These are phyloP conservation scores for Exserohilum rostratum DNA, from an alignment of 2,329 filamentous ascomycete genomes.

Conservation along the genomic window DNA sequence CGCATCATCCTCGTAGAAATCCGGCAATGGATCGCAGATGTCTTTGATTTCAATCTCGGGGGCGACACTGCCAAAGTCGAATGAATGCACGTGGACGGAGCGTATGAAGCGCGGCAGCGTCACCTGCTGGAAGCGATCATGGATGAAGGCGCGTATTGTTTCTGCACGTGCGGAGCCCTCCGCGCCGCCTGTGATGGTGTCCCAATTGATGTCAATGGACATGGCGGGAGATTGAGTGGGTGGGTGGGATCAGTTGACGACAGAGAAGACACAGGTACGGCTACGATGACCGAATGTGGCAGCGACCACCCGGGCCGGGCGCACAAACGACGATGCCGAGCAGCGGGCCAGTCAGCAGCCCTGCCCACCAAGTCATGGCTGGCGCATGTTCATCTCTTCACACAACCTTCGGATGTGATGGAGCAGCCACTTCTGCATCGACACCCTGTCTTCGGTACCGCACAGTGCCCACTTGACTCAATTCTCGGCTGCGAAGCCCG, in stretches of 20 bases:
- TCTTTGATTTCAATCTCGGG: constrained; percentile 93
- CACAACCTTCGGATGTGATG: constrained; percentile 24
- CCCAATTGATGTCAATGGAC: constrained; percentile 99
- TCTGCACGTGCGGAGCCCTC: constrained; percentile 86
- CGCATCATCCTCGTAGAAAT: constrained; percentile 89
- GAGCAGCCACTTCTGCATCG: constrained; percentile 24
- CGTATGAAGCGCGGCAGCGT: constrained; percentile 94
- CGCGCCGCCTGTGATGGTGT: constrained; percentile 84
- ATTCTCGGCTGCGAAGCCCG: constrained; percentile 4
- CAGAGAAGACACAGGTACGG: constrained; percentile 20
- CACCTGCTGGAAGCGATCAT: constrained; percentile 93
- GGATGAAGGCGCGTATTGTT: constrained; percentile 88
- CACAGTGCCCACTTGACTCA: constrained; percentile 11
- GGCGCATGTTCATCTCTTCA: constrained; percentile 22
- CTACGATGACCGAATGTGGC: constrained; percentile 22
- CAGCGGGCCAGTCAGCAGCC: constrained; percentile 21
- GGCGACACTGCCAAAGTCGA: constrained; percentile 84
- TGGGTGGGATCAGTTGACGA: constrained; percentile 29
- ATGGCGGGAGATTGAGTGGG: constrained; percentile 58
- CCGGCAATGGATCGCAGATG: constrained; percentile 90
- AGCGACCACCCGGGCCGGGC: constrained; percentile 27
- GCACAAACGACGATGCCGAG: constrained; percentile 22
- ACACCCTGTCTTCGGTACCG: constrained; percentile 18
- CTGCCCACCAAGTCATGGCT: constrained; percentile 15
- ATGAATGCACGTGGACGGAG: constrained; percentile 91